These are phyloP conservation scores for Rhododendron mucronatum DNA, from an alignment of 148 eudicot species.

Conservation along the genomic window DNA sequence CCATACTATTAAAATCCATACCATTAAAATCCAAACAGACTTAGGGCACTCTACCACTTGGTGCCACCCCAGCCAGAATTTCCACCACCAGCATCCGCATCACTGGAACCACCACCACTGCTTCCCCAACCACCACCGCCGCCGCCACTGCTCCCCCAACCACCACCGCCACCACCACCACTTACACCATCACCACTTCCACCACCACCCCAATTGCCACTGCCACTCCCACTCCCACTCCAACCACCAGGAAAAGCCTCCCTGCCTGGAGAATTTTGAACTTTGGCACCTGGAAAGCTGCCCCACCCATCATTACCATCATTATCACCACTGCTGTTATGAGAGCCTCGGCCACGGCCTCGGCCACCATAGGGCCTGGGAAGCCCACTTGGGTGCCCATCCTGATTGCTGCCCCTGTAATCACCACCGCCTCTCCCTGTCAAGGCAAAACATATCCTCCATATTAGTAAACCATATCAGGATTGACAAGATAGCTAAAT, in stretches of 20 bases:
- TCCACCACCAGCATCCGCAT: constrained; percentile 19
- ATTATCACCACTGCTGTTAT: constrained; percentile 44
- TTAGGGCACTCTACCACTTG: constrained; percentile 1
- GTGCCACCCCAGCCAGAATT: constrained; percentile 23
- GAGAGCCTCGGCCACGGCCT: constrained; percentile 58
- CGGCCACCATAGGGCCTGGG: constrained; percentile 75
- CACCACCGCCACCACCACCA: constrained; percentile 16
- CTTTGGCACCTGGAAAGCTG: constrained; percentile 76
- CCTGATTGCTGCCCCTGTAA: constrained; percentile 45
- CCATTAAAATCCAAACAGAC: background rate
- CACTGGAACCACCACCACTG: constrained; percentile 5
- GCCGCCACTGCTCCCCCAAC: constrained; percentile 16
- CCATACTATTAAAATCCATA: too few species aligned
- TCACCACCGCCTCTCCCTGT: constrained; percentile 69
- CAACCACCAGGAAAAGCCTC: constrained; percentile 87
- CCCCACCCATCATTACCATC: constrained; percentile 44
- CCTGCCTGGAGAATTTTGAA: constrained; percentile 71
- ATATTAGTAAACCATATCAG: background rate
- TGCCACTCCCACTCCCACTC: constrained; percentile 42
- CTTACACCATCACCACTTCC: constrained; percentile 13
- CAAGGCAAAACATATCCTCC: background rate
- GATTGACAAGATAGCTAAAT: background rate
- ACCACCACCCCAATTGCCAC: constrained; percentile 17
- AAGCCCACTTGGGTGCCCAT: constrained; percentile 62
- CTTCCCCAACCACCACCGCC: constrained; percentile 8